Evolutionary conservation across 257 asterid species (phyloP), one percentile per base, ranked within the genome.

Genomic region (Jaltomata sinuosa): DNA sequence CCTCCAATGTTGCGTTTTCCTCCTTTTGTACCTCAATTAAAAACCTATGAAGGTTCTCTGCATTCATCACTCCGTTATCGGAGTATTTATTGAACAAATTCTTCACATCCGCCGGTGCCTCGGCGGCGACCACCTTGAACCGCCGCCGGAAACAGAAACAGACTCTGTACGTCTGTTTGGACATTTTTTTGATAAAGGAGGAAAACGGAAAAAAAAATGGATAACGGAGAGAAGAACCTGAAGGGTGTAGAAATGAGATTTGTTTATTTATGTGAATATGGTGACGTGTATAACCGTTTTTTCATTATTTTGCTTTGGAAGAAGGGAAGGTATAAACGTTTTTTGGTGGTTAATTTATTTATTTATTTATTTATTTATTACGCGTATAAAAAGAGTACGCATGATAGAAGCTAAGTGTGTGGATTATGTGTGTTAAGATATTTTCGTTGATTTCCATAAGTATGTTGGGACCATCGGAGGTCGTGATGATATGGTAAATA

Each of bases 141-240:
- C 94, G 89, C 40, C 97, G 92, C 52, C 91, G 88, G 90, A 88
- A 94, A 84, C 94, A 94, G 89, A 92, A 91, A 87, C 96, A 94
- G 14, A 94, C 92, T 49, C 85, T 88, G 92, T 90, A 94, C 36
- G 42, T 38, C 7, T 38, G 42, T 86, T 89, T 91, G 57, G 94
- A 85, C 97, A 90, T 94, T 55, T n/a, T n/a, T n/a, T n/a, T n/a
- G n/a, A n/a, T 57, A 0, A 3, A 38, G 9, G 52, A 47, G 61
- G 61, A 15, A 76, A 67, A 67, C 16, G 68, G 67, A 9, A 68
- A 68, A 68, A 47, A 4, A 67, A 32, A 67, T 19, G 77, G 78
- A 68, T 8, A 68, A 36, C 21, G 81, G 59, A 45, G 40, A 25
- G 22, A 59, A 5, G 29, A 7, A 22, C 1, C 6, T 38, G 3